Percentiles rank a stretch among this genome's conserved stretches.
These are phyloP conservation scores for Globisporangium orthogonon DNA, from an alignment of 352 stramenopile genomes.

Conservation along the genomic window DNA sequence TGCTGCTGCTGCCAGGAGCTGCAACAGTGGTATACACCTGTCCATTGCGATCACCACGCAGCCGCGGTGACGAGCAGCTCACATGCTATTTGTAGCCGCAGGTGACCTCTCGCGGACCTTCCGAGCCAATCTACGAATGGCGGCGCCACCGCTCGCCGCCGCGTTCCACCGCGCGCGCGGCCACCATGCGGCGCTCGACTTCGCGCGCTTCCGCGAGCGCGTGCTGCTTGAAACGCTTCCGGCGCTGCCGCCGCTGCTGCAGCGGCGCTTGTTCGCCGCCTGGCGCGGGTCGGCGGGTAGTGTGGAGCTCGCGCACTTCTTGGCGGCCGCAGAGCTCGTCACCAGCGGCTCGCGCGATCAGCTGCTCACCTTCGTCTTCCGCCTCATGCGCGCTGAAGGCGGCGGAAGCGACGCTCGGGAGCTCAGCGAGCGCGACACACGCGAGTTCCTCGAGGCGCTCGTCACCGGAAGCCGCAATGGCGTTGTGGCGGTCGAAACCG, in stretches of 20 bases:
- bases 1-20: too few relatives aligned
- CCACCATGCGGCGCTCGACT: conserved; percentile 21
- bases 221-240: conserved; percentile 30
- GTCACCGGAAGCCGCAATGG: neutral
- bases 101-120: too few relatives aligned
- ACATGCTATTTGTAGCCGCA: too few relatives aligned
- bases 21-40: too few relatives aligned
- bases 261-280: conserved; percentile 26
- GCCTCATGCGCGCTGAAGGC: conserved; percentile 21
- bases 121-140: too few relatives aligned
- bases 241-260: conserved; percentile 22
- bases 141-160: conserved; percentile 1
- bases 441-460: conserved; percentile 14
- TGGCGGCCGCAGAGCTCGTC: conserved; percentile 20
- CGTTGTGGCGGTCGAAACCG: conserved; percentile 18
- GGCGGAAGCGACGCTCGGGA: conserved; percentile 4
- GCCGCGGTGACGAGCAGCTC: too few relatives aligned
- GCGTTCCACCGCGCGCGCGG: conserved; percentile 41
- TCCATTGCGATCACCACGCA: too few relatives aligned
- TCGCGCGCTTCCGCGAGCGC: conserved; percentile 27
- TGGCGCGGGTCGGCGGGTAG: conserved; percentile 23
- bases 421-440: conserved; percentile 19
- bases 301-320: conserved; percentile 29
- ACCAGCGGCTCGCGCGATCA: conserved; percentile 34
- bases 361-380: conserved; percentile 35